Base-by-base conservation (phyloP, 176 grass and related monocot species). In the Cocos nucifera region DNA sequence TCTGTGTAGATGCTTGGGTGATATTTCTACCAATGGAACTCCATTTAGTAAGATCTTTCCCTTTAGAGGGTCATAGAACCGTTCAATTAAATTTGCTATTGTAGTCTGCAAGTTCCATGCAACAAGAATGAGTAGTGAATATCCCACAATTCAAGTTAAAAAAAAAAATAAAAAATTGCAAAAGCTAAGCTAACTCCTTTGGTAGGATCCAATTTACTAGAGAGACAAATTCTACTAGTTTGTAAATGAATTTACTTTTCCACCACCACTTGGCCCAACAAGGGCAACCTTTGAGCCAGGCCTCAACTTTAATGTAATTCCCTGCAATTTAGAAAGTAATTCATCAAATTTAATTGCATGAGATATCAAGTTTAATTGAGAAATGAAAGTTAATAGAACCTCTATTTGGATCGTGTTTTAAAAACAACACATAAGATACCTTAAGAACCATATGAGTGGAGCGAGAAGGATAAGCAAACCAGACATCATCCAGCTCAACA, bases 371-470 rank as follows among this genome's bases (percentile, higher is more conserved):
- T 14, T 14, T 9, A 9, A 44, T 12, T 44, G 2, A 44, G 9
- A 9, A 12, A 44, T 44, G 2, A 44, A 44, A 44, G 10, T 44
- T 44, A 44, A 44, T 44, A 44, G 35, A 44, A 44, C 35, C 14
- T 9, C 9, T 44, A 9, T 44, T 9, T 44, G 35, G 8, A 44
- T 44, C 14, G 35, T 44, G 35, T 44, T 14, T 44, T 44, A 44
- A 14, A 44, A 44, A 44, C 35, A 44, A 44, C 35, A 44, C 35
- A 44, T 44, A 44, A 44, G 35, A 44, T 89, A 92, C 93, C 84
- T 98, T 86, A 68, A 98, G 87, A 77, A 98, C 83, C 93, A 92
- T 98, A 75, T 98, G 84, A 78, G 87, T 57, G 78, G 93, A 84
- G 19, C 87, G 87, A 70, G 93, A 98, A 72, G 93, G 93, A 92